Evolutionary conservation across 331 rosid species (phyloP), one percentile per base, ranked within the genome.

Genomic region (Prunus yedoensis): DNA sequence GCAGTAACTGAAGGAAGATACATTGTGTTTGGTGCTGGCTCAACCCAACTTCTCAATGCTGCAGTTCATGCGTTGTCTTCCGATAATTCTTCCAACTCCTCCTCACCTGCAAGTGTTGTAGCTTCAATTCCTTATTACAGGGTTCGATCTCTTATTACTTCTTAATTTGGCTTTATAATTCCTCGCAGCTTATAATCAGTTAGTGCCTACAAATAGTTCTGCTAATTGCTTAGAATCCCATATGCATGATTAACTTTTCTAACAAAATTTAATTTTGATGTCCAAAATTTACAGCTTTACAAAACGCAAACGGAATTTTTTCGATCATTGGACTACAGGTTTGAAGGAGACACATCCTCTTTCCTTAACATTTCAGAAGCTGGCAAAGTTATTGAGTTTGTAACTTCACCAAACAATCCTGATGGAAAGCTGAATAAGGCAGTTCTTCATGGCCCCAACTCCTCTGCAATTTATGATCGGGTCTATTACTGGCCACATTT

Each of bases 401-500:
- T 89, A 18, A 87, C 91, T 18, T 85, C 91, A 60, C 94, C 94
- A 53, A 89, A 81, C 69, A 89, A 89, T 71, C 94, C 94, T 3
- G 94, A 89, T 57, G 94, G 91, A 12, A 16, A 78, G 75, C 71
- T 83, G 57, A 87, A 25, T 0, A 25, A 74, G 62, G 80, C 60
- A 52, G 64, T 73, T 52, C 75, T 87, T 56, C 13, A 76, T 0
- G 87, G 89, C 0, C 56, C 83, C 46, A 83, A 77, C 41, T 83
- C 21, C 21, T 21, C 21, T 21, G 21, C 21, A 21, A 21, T 89
- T 3, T 5, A 83, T 28, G 94, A 89, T 58, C 79, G 59, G 4
- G 88, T 87, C 49, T 89, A 89, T 60, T 83, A 87, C 46, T 87
- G 94, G 94, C 94, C 91, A 12, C 88, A 89, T 38, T 87, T 78